Evolutionary conservation across 306 rosid species (phyloP), one percentile per base, ranked within the genome.

Genomic region (Vicia villosa): DNA sequence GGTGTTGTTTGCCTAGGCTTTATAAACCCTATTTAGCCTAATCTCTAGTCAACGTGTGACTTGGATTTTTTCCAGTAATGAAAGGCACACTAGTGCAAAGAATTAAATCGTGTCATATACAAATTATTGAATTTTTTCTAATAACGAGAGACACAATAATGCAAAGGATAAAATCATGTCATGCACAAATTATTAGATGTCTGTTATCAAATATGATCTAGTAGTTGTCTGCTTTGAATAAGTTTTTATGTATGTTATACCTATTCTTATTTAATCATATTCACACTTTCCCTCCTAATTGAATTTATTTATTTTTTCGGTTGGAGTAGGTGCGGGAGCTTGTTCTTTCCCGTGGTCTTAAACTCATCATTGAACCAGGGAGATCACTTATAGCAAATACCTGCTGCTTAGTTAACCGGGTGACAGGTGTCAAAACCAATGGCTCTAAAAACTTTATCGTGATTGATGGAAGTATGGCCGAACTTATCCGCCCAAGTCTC

Each of bases 401-500:
- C 8, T 88, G 96, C 76, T 91, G 96, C 77, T 79, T 94, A 60
- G 99, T 94, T 63, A 94, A 84, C 76, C 89, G 95, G 74, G 99
- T 94, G 57, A 94, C 96, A 0, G 96, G 99, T 34, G 96, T 94
- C 73, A 94, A 94, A 82, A 94, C 96, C 50, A 94, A 94, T 46
- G 99, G 99, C 68, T 88, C 96, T 17, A 94, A 91, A 80, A 94
- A 87, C 71, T 94, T 94, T 34, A 69, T 94, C 45, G 99, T 94
- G 32, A 87, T 94, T 10, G 99, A 94, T 71, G 99, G 99, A 65
- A 91, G 99, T 78, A 91, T 91, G 97, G 92, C 99, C 42, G 99
- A 94, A 80, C 99, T 94, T 73, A 94, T 94, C 74, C 96, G 96
- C 14, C 99, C 99, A 8, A 94, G 99, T 77, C 96, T 94, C 28